Percentiles rank a stretch among this genome's conserved stretches.
phyloP scores from a whole-genome alignment of 2,329 filamentous ascomycete species.

The Cercospora sp. region DNA sequence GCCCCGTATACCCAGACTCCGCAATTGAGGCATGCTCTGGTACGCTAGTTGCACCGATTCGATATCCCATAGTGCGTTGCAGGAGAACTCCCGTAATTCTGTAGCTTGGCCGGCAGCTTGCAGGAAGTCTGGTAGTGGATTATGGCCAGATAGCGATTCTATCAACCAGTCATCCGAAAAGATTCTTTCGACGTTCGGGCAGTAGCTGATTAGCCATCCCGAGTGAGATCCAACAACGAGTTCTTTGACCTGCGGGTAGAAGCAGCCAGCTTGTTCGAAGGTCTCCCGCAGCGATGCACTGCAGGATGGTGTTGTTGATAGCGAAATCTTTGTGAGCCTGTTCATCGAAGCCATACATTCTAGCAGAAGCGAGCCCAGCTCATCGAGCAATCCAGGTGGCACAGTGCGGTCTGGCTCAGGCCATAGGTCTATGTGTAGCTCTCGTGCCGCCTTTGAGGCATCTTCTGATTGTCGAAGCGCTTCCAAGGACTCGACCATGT shows the following conservation, averaged over 20 bases:
- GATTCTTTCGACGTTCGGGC: not conserved
- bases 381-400: not conserved
- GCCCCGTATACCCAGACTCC: not conserved
- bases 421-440: constrained; percentile 4
- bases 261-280: not conserved
- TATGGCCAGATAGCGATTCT: not conserved
- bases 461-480: not conserved
- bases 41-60: not conserved
- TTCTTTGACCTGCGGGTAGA: not conserved
- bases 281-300: not conserved
- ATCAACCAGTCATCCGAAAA: constrained; percentile 9
- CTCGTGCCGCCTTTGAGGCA: not conserved
- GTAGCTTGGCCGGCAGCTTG: not conserved
- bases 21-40: not conserved
- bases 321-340: not conserved
- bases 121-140: not conserved
- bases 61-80: constrained; percentile 2
- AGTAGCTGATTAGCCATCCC: not conserved
- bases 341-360: not conserved
- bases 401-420: not conserved
- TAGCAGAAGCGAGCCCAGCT: not conserved
- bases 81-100: not conserved
- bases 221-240: not conserved
- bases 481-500: constrained; percentile 1
- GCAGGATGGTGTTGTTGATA: constrained; percentile 1